These are phyloP conservation scores for Kodamaea leandrae DNA, from an alignment of 805 yeast genomes.

Conservation along the genomic window DNA sequence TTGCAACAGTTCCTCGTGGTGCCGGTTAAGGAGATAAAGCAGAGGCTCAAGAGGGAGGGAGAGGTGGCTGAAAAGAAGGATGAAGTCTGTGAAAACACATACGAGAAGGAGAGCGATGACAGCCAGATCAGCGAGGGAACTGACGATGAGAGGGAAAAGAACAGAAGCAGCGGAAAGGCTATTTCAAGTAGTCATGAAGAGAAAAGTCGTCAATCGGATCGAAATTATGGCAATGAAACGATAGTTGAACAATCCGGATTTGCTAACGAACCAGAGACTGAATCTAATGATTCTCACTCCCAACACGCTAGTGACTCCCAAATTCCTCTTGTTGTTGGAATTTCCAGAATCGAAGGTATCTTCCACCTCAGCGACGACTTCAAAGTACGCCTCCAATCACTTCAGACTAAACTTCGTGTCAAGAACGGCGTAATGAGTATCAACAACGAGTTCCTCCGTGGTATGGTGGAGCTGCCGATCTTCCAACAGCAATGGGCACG, in stretches of 20 bases:
- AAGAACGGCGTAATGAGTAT: conserved; percentile 13
- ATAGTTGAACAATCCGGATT: too few relatives aligned
- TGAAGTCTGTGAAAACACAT: too few relatives aligned
- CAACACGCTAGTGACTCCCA: too few relatives aligned
- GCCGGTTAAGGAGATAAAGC: conserved; percentile 27
- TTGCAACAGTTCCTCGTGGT: conserved; percentile 27
- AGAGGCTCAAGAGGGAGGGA: conserved; percentile 16
- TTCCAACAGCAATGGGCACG: conserved; percentile 48
- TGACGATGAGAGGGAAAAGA: background rate
- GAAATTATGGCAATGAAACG: background rate
- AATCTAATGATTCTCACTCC: too few relatives aligned
- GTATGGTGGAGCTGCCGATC: conserved; percentile 54
- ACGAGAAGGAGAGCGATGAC: background rate
- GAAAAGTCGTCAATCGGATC: background rate
- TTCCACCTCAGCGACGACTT: conserved; percentile 48
- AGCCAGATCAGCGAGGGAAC: background rate
- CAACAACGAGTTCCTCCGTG: conserved; percentile 30
- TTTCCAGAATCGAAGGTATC: conserved; percentile 20
- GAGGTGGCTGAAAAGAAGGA: background rate
- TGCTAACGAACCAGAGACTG: too few relatives aligned
- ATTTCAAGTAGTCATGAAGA: too few relatives aligned
- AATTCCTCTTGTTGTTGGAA: too few relatives aligned
- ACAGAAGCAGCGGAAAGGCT: background rate
- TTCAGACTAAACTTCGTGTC: conserved; percentile 15
- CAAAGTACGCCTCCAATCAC: conserved; percentile 46